phyloP scores from a whole-genome alignment of 768 basidiomycete genomes.

The Lyophyllum shimeji region DNA sequence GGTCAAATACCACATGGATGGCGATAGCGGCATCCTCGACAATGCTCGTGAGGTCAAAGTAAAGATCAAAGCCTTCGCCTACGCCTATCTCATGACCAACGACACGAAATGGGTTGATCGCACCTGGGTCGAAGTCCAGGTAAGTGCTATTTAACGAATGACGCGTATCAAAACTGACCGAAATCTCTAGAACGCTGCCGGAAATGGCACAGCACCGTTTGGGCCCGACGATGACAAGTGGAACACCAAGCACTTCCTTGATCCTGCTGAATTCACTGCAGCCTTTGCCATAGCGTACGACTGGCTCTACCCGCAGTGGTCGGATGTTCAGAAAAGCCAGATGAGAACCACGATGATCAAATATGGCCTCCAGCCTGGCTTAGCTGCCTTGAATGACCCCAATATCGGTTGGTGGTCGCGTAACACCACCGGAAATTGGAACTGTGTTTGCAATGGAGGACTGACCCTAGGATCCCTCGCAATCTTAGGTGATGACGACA shows the following conservation, averaged over 20 bases:
- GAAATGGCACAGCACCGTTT: conserved; percentile 64
- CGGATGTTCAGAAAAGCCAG: conserved; percentile 58
- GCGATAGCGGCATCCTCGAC: conserved; percentile 90
- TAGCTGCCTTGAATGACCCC: conserved; percentile 46
- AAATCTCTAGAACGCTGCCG: conserved; percentile 65
- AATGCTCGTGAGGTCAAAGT: conserved; percentile 86
- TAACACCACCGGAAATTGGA: conserved; percentile 89
- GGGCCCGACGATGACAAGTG: conserved; percentile 68
- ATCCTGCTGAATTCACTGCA: conserved; percentile 83
- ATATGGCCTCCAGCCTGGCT: conserved; percentile 74
- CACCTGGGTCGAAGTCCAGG: conserved; percentile 79
- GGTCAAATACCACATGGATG: conserved; percentile 73
- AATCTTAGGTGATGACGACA: conserved; percentile 80
- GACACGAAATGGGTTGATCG: conserved; percentile 91
- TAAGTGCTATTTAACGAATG: conserved; percentile 33
- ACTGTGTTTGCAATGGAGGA: conserved; percentile 94
- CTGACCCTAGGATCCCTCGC: conserved; percentile 88
- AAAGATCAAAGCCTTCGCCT: conserved; percentile 89
- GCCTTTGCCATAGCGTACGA: conserved; percentile 95
- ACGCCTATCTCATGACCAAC: conserved; percentile 88
- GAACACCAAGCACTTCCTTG: conserved; percentile 92
- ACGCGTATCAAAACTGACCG: background rate
- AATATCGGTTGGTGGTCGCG: conserved; percentile 78
- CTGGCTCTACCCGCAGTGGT: conserved; percentile 67
- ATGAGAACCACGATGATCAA: conserved; percentile 74